Conservation (phyloP, 257 asterid species). For the Sherardia arvensis region DNA sequence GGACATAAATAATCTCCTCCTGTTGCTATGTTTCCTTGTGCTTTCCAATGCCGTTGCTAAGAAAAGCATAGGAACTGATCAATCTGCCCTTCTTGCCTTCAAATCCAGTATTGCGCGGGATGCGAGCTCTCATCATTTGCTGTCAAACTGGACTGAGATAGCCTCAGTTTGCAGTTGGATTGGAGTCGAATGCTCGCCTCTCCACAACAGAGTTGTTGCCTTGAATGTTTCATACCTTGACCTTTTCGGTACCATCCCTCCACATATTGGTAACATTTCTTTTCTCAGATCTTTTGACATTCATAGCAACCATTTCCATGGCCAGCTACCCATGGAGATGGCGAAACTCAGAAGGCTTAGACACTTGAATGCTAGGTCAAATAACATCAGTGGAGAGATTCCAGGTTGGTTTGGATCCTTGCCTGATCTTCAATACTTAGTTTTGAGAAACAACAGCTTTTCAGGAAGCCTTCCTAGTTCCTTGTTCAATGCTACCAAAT, state of each 20-base stretch:
- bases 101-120: not conserved
- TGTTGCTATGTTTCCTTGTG: too few species aligned
- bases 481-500: constrained; percentile 8
- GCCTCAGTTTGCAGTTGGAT: constrained; percentile 10
- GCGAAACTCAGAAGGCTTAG: constrained; percentile 1
- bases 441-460: constrained; percentile 1
- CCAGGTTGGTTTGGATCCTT: constrained; percentile 15
- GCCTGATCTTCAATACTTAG: constrained; percentile 9
- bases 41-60: too few species aligned
- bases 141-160: constrained; percentile 4
- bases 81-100: not conserved
- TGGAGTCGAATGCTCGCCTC: constrained; percentile 11
- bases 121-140: not conserved
- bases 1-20: too few species aligned
- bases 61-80: too few species aligned
- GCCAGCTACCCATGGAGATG: constrained; percentile 14
- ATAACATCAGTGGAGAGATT: constrained; percentile 17
- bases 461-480: constrained; percentile 14
- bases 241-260: constrained; percentile 3
- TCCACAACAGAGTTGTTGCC: not conserved
- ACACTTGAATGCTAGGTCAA: not conserved
- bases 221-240: not conserved
- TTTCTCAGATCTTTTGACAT: constrained; percentile 20
- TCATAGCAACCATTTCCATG: constrained; percentile 18
- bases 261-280: constrained; percentile 2